Evolutionary conservation across 306 rosid genomes (phyloP), one percentile per base, ranked within the genome.

Genomic region (Macrotyloma uniflorum): DNA sequence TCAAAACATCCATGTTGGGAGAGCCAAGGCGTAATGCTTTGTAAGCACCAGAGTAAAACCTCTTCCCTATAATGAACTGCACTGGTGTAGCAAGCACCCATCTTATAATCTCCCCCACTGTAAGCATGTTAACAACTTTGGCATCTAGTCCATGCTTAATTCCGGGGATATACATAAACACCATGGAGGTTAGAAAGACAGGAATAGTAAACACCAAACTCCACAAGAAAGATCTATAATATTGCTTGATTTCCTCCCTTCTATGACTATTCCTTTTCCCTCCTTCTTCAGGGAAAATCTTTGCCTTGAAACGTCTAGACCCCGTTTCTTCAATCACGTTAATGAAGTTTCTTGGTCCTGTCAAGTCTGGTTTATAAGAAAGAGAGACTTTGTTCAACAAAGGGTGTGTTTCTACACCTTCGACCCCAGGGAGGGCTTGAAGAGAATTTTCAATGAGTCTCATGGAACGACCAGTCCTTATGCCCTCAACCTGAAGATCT

Each of bases 1-100:
- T 89, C 74, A 94, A 72, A 35, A 94, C 98, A 78, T 94, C 98
- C 98, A 94, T 94, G 68, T 94, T 94, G 14, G 96, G 89, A 3
- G 94, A 90, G 50, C 98, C 96, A 35, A 63, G 87, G 24, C 90
- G 89, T 40, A 94, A 65, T 0, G 98, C 81, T 80, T 91, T 91
- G 42, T 90, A 91, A 4, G 96, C 73, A 67, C 98, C 93, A 13
- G 72, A 33, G 78, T 91, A 94, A 83, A 94, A 94, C 68, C 97
- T 32, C 71, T 83, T 36, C 11, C 97, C 98, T 4, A 91, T 72
- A 65, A 90, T 33, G 73, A 94, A 94, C 75, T 94, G 97, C 9
- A 94, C 96, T 1, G 94, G 97, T 3, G 96, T 91, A 3, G 97
- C 43, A 23, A 94, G 88, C 67, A 86, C 90, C 98, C 94, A 94